phyloP scores from a whole-genome alignment of 305 asterid species.

The Fraxinus greggii region DNA sequence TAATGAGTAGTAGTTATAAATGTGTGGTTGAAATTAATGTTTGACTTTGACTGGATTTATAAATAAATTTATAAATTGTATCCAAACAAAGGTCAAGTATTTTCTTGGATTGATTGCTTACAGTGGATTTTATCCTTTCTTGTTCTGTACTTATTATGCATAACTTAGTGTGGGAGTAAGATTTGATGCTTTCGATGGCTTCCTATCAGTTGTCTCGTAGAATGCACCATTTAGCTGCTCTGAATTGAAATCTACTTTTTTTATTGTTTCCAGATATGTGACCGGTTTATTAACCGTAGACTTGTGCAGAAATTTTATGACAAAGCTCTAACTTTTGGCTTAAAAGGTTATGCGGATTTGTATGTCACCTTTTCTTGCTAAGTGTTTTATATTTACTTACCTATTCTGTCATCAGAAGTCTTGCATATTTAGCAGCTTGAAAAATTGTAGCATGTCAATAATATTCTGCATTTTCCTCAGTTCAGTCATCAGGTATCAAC shows the following conservation, averaged over 20 bases:
- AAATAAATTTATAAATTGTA: neutral
- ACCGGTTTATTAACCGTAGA: conserved; percentile 72
- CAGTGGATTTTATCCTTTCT: neutral
- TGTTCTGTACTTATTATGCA: neutral
- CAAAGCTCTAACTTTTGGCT: conserved; percentile 69
- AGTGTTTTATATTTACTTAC: conserved; percentile 10
- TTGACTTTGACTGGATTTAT: neutral
- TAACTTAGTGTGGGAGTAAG: neutral
- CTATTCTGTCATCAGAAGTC: neutral
- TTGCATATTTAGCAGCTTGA: neutral
- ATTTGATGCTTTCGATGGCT: neutral
- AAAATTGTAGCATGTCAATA: neutral
- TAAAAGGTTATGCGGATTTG: conserved; percentile 68
- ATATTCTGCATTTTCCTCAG: neutral
- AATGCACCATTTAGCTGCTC: conserved; percentile 18
- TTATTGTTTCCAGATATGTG: conserved; percentile 58
- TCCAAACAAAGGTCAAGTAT: neutral
- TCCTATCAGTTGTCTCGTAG: neutral
- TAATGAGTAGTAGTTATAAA: neutral
- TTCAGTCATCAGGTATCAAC: neutral
- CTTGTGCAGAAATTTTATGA: conserved; percentile 65
- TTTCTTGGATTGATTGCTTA: neutral
- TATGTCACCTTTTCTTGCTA: conserved; percentile 37
- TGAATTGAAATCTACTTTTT: conserved; percentile 19
- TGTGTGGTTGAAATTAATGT: neutral